Conservation (phyloP, 2,329 filamentous ascomycete genomes). For the Colletotrichum nymphaeae region DNA sequence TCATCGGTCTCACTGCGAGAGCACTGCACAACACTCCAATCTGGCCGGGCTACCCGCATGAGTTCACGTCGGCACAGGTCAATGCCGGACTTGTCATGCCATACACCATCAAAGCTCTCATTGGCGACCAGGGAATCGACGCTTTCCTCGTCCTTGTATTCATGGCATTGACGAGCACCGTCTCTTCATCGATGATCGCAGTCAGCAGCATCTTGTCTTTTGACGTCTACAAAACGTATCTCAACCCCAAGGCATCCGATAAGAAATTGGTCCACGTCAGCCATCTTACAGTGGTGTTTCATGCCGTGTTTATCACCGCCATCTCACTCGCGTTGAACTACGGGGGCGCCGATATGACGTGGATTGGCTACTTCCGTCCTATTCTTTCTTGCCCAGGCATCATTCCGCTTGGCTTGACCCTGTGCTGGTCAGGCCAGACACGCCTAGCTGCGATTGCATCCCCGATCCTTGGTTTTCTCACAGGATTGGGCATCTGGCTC, state of each 20-base stretch:
- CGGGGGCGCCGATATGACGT: not conserved
- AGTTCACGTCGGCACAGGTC: not conserved
- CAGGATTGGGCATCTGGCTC: not conserved
- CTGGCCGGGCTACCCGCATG: constrained; percentile 50
- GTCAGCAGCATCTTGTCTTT: not conserved
- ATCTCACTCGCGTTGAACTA: not conserved
- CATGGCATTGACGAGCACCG: not conserved
- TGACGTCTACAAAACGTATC: not conserved
- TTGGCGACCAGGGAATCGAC: not conserved
- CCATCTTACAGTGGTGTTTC: not conserved
- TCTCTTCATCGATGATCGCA: not conserved
- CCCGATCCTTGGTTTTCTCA: not conserved
- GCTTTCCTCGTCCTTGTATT: not conserved
- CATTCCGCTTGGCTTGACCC: not conserved
- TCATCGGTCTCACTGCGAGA: not conserved
- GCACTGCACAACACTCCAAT: not conserved
- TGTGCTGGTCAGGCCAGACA: not conserved
- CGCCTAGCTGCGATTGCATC: not conserved
- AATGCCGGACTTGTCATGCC: not conserved
- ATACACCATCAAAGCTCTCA: not conserved
- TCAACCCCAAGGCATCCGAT: not conserved
- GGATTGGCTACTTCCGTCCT: not conserved
- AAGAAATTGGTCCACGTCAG: not conserved
- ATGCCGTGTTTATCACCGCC: not conserved
- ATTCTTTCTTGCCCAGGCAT: not conserved